Evolutionary conservation across 768 basidiomycete genomes (phyloP), one percentile per base, ranked within the genome.

Genomic region (Suillus sp.): DNA sequence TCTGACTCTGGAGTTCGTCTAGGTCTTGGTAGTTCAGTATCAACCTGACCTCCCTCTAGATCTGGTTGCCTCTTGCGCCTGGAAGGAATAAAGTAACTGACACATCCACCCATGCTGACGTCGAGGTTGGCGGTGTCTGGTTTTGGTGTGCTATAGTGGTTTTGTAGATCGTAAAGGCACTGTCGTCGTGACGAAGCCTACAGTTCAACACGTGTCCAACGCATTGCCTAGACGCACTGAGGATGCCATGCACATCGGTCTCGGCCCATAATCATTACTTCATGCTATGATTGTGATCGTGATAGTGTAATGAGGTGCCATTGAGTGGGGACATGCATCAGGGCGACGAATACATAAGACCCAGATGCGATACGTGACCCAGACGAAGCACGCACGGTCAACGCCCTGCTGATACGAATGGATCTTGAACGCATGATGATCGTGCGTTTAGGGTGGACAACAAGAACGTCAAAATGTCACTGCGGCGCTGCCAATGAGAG

Each of bases 101-200:
- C 5, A 20, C 35, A 40, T 57, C 25, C 25, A 57, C 56, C 56
- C 56, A 57, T 57, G 56, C 18, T 25, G 40, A 40, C 18, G 38
- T 57, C 56, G 38, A 57, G 38, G 38, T 40, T 57, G 22, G 18
- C 11, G 25, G 25, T 38, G 37, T 27, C 37, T 57, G 3, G 38
- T 13, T 27, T 57, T 40, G 5, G 25, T 40, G 38, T 3, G 25
- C 27, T 56, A 56, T 10, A 35, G 13, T 38, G 55, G 37, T 57
- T 57, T 57, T 57, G 56, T 57, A 57, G 38, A 40, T 40, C 38
- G 25, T 30, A 57, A 42, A 57, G 11, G 27, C 38, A 30, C 6
- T 13, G 38, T 20, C 30, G 10, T 18, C 25, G 10, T 57, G 37
- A 38, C 9, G 27, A 27, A 30, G 56, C 38, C 56, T 30, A 11